Percentiles rank a stretch among this genome's conserved stretches.
Evolutionary conservation across 2,329 filamentous ascomycete species (phyloP).

Genomic region (Aspergillus sp.): DNA sequence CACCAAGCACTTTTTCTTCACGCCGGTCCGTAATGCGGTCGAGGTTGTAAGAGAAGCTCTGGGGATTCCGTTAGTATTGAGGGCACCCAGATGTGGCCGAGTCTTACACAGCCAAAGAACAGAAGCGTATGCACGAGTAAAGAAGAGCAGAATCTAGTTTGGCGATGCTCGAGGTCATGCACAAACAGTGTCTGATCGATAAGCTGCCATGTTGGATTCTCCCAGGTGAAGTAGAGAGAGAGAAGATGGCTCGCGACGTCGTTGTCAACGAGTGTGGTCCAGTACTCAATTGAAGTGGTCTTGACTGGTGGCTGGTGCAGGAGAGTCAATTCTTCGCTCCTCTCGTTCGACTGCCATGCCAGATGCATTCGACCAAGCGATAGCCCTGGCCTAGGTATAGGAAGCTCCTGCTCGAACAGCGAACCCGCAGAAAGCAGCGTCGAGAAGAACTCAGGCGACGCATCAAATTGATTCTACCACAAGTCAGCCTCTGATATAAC

Average conservation of each 20-base stretch:
- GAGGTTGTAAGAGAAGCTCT: constrained; percentile 26
- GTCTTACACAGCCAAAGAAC: constrained; percentile 24
- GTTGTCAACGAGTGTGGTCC: constrained; percentile 22
- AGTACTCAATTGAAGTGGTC: constrained; percentile 18
- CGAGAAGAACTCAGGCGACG: constrained; percentile 13
- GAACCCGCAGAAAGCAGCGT: constrained; percentile 13
- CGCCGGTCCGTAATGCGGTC: constrained; percentile 23
- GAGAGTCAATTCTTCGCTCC: constrained; percentile 3
- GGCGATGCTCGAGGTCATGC: constrained; percentile 19
- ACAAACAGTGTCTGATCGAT: constrained; percentile 22
- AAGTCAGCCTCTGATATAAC: not conserved
- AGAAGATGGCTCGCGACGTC: constrained; percentile 24
- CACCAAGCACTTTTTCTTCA: constrained; percentile 21
- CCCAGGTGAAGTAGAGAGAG: constrained; percentile 26
- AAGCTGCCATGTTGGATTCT: constrained; percentile 26
- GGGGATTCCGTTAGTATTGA: not conserved
- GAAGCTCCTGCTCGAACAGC: constrained; percentile 7
- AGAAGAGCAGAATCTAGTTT: constrained; percentile 20
- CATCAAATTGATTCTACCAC: constrained; percentile 13
- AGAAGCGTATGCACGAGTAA: constrained; percentile 21
- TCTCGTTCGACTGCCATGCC: constrained; percentile 9
- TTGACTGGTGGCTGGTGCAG: constrained; percentile 13
- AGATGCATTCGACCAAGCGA: constrained; percentile 19
- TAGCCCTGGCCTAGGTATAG: constrained; percentile 11
- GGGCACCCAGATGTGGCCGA: too few species aligned